Base-by-base conservation (phyloP, 176 grass and related monocot genomes). In the Hordeum marinum region DNA sequence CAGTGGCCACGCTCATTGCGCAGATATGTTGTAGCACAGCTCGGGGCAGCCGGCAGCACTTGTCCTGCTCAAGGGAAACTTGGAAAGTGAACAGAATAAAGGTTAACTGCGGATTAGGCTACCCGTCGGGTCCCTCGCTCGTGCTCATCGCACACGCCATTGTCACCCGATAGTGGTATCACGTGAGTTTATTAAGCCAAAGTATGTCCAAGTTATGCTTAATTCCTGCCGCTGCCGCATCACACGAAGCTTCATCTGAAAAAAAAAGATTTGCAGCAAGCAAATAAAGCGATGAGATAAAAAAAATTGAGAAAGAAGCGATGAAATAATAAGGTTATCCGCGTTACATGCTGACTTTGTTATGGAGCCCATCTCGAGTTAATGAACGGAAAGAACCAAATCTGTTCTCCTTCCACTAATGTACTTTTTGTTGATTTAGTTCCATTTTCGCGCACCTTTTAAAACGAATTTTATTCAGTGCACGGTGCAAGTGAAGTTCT, bases 141-240 rank as follows among this genome's bases (percentile, higher is more conserved):
- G n/a, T 72, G 80, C 65, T 78, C 86, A 52, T 34, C 7, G 5
- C 40, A 83, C 74, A 72, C 31, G 37, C 55, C 83, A 88, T 32
- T 78, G 54, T 27, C 68, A 68, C 54, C 21, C 15, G 23, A 13
- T 60, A 68, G 36, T 61, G 18, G 4, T n/a, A 23, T 78, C 43
- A 48, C 50, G 63, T 48, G 50, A 77, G 29, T 63, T 78, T 71
- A 23, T 63, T 88, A 50, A 61, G 50, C 1, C 50, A 39, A 83
- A 83, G 63, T 63, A 48, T 48, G 58, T 78, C 32, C 18, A 78
- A 64, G 20, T 62, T 43, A 77, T 63, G 80, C 72, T 29, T 76
- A 81, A 81, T 63, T 69, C 50, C 42, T 77, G 63, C 18, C 31
- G 18, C 39, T 85, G 70, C 48, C 77, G 76, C 9, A 63, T 71